These are phyloP conservation scores for Fusarium acutatum DNA, from an alignment of 2,329 filamentous ascomycete species.

Conservation along the genomic window DNA sequence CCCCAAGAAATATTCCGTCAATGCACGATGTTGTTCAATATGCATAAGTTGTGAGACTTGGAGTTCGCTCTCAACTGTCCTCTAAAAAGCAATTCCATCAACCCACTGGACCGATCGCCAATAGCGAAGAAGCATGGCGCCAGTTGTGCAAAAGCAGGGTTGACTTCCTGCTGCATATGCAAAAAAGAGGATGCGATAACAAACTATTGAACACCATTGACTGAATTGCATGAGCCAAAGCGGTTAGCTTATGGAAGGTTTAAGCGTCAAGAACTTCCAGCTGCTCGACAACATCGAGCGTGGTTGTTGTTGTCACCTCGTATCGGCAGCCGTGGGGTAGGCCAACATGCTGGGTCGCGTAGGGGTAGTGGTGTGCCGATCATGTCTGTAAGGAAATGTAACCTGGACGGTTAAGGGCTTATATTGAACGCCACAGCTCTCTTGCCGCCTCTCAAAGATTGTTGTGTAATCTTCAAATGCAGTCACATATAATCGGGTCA, in stretches of 20 bases:
- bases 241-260: conserved; percentile 17
- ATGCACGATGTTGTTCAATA: conserved; percentile 1
- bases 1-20: not conserved
- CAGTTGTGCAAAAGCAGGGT: conserved; percentile 6
- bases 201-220: conserved; percentile 16
- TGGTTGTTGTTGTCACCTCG: conserved; percentile 23
- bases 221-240: not conserved
- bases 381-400: conserved; percentile 23
- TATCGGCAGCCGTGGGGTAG: conserved; percentile 23
- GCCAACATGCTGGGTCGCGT: conserved; percentile 26
- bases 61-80: conserved; percentile 15
- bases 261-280: conserved; percentile 11
- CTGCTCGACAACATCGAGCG: not conserved
- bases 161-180: not conserved
- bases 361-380: conserved; percentile 20
- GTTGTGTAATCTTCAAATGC: conserved; percentile 18
- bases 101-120: not conserved
- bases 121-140: conserved; percentile 3
- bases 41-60: conserved; percentile 24
- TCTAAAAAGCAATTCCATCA: not conserved
- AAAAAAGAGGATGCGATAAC: conserved; percentile 6
- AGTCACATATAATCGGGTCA: conserved; percentile 2
- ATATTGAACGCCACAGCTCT: conserved; percentile 27
- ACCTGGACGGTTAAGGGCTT: conserved; percentile 22
- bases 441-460: conserved; percentile 2